A percentile compares a stretch with the other conserved stretches of the same genome.
Conservation (phyloP, 805 yeast genomes). For the Candida xiaguanensis region DNA sequence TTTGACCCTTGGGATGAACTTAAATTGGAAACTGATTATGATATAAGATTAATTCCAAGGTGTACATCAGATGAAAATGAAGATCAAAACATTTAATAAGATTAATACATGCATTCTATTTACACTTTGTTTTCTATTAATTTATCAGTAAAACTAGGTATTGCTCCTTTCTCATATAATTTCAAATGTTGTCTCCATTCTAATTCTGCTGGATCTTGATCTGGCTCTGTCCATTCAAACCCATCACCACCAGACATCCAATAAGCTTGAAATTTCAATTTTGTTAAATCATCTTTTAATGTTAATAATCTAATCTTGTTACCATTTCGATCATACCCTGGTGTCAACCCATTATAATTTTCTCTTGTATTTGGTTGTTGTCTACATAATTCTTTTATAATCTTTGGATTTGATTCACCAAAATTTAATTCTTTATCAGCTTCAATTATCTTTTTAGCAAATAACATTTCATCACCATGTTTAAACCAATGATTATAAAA, state of each 20-base stretch:
- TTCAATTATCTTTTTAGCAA: conserved; percentile 63
- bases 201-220: conserved; percentile 80
- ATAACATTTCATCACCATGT: conserved; percentile 64
- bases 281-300: conserved; percentile 56
- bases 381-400: conserved; percentile 38
- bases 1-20: conserved; percentile 47
- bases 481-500: conserved; percentile 59
- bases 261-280: conserved; percentile 69
- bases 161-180: conserved; percentile 12
- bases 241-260: conserved; percentile 88
- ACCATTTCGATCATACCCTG: conserved; percentile 36
- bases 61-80: conserved; percentile 3
- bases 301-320: conserved; percentile 36
- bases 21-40: conserved; percentile 34
- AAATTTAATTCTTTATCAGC: conserved; percentile 57
- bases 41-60: conserved; percentile 35
- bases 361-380: conserved; percentile 22
- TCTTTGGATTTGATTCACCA: conserved; percentile 27
- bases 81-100: neutral
- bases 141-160: neutral
- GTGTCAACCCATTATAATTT: conserved; percentile 14
- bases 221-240: conserved; percentile 87
- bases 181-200: conserved; percentile 34
- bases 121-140: conserved; percentile 2
- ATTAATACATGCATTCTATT: neutral